These are phyloP conservation scores for Xylaria sp. DNA, from an alignment of 2,329 filamentous ascomycete genomes.

Conservation along the genomic window DNA sequence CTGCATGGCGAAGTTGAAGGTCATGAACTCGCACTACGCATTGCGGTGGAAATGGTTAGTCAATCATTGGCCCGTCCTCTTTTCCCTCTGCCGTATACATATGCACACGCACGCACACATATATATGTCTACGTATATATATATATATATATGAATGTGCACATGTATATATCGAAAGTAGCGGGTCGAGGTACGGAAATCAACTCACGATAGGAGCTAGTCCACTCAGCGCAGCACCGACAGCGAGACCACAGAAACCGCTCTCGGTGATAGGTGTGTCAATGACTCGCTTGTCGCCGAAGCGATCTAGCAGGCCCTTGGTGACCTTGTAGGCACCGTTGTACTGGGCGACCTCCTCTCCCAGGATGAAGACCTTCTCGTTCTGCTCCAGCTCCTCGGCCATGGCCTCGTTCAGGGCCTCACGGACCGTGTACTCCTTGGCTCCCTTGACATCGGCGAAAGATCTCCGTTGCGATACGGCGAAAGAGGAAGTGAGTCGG, in stretches of 20 bases:
- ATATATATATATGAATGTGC: neutral
- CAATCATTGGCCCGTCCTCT: neutral
- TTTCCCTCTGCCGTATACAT: neutral
- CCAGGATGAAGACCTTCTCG: slow-evolving; percentile 93
- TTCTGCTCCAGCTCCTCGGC: slow-evolving; percentile 96
- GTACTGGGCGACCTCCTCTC: slow-evolving; percentile 99
- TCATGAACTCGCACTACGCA: slow-evolving; percentile 97
- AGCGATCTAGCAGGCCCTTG: slow-evolving; percentile 95
- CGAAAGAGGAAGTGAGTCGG: slow-evolving; percentile 51
- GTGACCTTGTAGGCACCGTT: slow-evolving; percentile 99
- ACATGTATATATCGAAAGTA: neutral
- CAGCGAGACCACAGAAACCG: slow-evolving; percentile 92
- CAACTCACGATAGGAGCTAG: slow-evolving; percentile 87
- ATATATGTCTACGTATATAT: neutral
- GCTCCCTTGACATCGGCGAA: slow-evolving; percentile 65
- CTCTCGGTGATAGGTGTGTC: slow-evolving; percentile 99
- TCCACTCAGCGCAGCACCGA: slow-evolving; percentile 94
- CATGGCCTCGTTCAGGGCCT: slow-evolving; percentile 97
- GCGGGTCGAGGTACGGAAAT: neutral
- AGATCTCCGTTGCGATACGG: slow-evolving; percentile 61
- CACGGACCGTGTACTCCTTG: slow-evolving; percentile 97
- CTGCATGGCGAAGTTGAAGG: slow-evolving; percentile 99
- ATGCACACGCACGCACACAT: neutral
- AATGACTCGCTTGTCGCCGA: slow-evolving; percentile 97
- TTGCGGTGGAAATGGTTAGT: slow-evolving; percentile 22